phyloP scores from a whole-genome alignment of 306 rosid genomes.

The Oemleria cerasiformis region DNA sequence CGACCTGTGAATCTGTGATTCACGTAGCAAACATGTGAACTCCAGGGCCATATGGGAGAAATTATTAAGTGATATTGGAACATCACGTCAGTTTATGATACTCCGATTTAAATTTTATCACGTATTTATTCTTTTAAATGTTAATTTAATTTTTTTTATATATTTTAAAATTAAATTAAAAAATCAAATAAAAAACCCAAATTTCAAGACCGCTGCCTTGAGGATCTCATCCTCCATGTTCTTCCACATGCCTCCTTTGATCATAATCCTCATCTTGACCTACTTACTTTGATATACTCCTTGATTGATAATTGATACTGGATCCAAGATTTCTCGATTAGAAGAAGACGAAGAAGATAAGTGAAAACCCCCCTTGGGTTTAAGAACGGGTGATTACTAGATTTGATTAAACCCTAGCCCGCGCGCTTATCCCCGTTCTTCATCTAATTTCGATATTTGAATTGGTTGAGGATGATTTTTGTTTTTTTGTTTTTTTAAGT shows the following conservation, averaged over 20 bases:
- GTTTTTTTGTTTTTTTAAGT: too few relatives aligned
- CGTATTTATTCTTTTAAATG: too few relatives aligned
- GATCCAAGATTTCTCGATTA: conserved; percentile 15
- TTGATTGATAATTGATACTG: neutral
- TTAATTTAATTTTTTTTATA: too few relatives aligned
- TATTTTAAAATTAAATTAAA: too few relatives aligned
- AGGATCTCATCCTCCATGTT: conserved; percentile 98
- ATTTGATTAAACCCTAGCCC: conserved; percentile 28
- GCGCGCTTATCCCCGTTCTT: neutral
- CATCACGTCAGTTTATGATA: too few relatives aligned
- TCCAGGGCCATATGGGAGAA: too few relatives aligned
- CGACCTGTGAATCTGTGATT: too few relatives aligned
- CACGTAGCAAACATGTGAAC: neutral
- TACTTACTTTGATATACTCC: conserved; percentile 12
- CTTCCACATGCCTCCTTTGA: conserved; percentile 94
- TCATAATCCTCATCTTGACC: conserved; percentile 93
- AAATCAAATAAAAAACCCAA: too few relatives aligned
- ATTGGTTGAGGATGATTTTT: too few relatives aligned
- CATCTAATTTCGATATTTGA: too few relatives aligned
- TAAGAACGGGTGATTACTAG: neutral
- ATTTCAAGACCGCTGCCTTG: conserved; percentile 95
- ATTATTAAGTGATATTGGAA: too few relatives aligned
- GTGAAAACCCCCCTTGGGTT: neutral
- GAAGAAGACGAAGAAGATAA: neutral
- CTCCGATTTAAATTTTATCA: too few relatives aligned